Base-by-base conservation (phyloP, 139 green algal species). In the Raphidocelis subcapitata region DNA sequence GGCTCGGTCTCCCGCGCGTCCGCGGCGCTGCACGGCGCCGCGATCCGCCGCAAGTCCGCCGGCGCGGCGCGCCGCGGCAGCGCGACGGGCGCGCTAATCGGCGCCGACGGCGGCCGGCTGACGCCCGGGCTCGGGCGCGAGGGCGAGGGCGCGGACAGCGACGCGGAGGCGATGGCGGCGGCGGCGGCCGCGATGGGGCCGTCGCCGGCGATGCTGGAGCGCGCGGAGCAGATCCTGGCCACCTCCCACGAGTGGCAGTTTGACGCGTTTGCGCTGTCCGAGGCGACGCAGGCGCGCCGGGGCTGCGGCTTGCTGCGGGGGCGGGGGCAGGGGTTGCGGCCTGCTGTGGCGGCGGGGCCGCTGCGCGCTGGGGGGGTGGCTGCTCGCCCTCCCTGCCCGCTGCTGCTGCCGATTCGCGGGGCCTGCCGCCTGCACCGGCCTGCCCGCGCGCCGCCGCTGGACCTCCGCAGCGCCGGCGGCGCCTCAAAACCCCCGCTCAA, bases 221-320 rank as follows among this genome's bases (percentile, higher is more conserved):
- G 37, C 29, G 37, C 85, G 3, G 31, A 85, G 76, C 37, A 46
- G 2, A 68, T 84, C 36, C 76, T 90, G 21, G 26, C 71, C 15
- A 72, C 78, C 31, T 67, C 85, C 62, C 73, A 87, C 49, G 81
- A 86, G 65, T 90, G 84, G 84, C 79, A 86, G 81, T 90, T 85
- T 69, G 79, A 90, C 61, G 80, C 81, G 0, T 90, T 90, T 65
- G 70, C 80, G 47, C 81, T 90, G 44, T 65, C 75, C 26, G 74
- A 83, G 31, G 81, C 81, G 14, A 79, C 69, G 23, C 54, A 71
- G 28, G 74, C 67, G 21, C 70, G 77, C 62, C 77, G 77, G 33
- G 66, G 8, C 41, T 49, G 8, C 8, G 41, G 41, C 41, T n/a
- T n/a, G 47, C 47, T 15, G 47, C 47, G 47, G 47, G 47, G 47